phyloP scores from a whole-genome alignment of 768 basidiomycete species.

The Trametes cingulata region DNA sequence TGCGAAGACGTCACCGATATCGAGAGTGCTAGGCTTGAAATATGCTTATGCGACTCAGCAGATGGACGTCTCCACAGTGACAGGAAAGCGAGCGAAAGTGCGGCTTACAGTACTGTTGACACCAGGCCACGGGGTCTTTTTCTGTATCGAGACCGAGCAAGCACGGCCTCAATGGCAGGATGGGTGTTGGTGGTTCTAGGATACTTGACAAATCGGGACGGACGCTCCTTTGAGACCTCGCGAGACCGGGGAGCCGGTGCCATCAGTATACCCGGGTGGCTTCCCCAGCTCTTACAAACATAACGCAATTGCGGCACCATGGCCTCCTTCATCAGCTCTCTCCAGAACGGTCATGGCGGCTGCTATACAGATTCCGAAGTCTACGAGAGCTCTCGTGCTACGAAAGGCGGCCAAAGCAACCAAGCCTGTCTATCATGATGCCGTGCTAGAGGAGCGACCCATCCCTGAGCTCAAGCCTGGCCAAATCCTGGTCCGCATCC shows the following conservation, averaged over 20 bases:
- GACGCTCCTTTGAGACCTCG: neutral
- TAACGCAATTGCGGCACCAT: neutral
- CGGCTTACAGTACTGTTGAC: too few relatives aligned
- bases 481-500: conserved; percentile 66
- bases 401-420: conserved; percentile 40
- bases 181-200: conserved; percentile 3
- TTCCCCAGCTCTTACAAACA: neutral
- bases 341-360: conserved; percentile 10
- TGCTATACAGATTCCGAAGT: conserved; percentile 35
- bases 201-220: conserved; percentile 13
- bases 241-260: neutral
- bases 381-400: conserved; percentile 51
- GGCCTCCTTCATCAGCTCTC: neutral
- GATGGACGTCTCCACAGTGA: too few relatives aligned
- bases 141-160: neutral
- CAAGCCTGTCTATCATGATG: conserved; percentile 57
- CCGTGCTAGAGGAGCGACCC: conserved; percentile 48
- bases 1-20: too few relatives aligned
- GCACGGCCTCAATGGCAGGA: neutral
- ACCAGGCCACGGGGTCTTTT: too few relatives aligned
- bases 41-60: too few relatives aligned
- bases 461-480: conserved; percentile 54
- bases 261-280: neutral
- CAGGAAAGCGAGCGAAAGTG: too few relatives aligned
- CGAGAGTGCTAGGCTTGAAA: too few relatives aligned